A percentile compares a stretch with the other conserved stretches of the same genome.
Conservation (phyloP, 2,329 filamentous ascomycete genomes). For the Huntiella abstrusa region DNA sequence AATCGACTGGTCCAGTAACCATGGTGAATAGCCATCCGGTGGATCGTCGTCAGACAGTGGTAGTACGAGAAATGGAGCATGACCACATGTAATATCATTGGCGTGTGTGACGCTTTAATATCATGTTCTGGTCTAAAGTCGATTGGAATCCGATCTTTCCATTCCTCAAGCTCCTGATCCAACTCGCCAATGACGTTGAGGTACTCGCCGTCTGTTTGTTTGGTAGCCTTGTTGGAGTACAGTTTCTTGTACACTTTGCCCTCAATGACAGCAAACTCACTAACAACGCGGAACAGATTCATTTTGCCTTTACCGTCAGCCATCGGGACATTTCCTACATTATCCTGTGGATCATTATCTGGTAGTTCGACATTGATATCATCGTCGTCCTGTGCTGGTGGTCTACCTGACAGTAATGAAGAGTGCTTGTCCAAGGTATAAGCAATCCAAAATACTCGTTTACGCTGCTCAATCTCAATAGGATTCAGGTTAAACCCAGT, state of each 20-base stretch:
- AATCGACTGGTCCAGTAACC: conserved; percentile 94
- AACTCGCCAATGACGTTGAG: conserved; percentile 91
- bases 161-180: conserved; percentile 74
- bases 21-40: conserved; percentile 95
- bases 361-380: conserved; percentile 92
- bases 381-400: conserved; percentile 43
- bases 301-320: conserved; percentile 79
- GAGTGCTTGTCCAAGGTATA: conserved; percentile 48
- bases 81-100: conserved; percentile 83
- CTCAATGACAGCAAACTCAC: conserved; percentile 77
- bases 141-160: conserved; percentile 89
- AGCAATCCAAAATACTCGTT: conserved; percentile 46
- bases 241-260: conserved; percentile 84
- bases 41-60: conserved; percentile 92
- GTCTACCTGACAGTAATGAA: conserved; percentile 38
- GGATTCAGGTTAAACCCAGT: conserved; percentile 85
- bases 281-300: conserved; percentile 88
- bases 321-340: conserved; percentile 84
- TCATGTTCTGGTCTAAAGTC: conserved; percentile 96
- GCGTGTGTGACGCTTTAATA: conserved; percentile 81
- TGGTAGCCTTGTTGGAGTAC: conserved; percentile 82
- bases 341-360: conserved; percentile 74
- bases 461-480: conserved; percentile 78
- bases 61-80: conserved; percentile 95
- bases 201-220: conserved; percentile 79